These are phyloP conservation scores for Nevesoporus exiguus DNA, from an alignment of 768 basidiomycete species.

Conservation along the genomic window DNA sequence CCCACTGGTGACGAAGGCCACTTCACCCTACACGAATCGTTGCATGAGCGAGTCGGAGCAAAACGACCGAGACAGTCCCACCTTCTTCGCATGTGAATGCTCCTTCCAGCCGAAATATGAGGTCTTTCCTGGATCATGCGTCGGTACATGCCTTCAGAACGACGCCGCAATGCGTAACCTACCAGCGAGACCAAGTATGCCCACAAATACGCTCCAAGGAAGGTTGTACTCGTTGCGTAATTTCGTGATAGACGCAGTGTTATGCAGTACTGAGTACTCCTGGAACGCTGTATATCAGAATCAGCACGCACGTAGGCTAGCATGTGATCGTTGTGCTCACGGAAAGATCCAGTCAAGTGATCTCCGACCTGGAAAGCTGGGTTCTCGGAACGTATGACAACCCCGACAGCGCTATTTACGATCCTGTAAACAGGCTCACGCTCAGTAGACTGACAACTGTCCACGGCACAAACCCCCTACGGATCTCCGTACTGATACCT, in stretches of 20 bases:
- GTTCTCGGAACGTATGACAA: constrained; percentile 18
- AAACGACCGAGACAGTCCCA: constrained; percentile 8
- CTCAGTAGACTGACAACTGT: background rate
- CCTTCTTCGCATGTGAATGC: constrained; percentile 19
- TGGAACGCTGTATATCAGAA: constrained; percentile 29
- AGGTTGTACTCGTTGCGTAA: constrained; percentile 28
- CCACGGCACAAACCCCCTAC: background rate
- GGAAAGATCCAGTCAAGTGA: constrained; percentile 24
- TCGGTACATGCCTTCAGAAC: constrained; percentile 3
- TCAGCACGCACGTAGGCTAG: background rate
- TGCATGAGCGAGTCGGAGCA: background rate
- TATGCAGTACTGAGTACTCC: constrained; percentile 13
- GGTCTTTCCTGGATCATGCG: constrained; percentile 15
- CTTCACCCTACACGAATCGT: constrained; percentile 38
- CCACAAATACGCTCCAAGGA: constrained; percentile 29
- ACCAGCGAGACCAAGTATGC: constrained; percentile 28
- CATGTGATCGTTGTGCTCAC: constrained; percentile 12
- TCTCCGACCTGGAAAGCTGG: constrained; percentile 12
- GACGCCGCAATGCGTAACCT: background rate
- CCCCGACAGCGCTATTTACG: constrained; percentile 27
- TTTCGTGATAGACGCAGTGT: background rate
- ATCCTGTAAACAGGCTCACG: background rate
- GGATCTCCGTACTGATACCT: background rate
- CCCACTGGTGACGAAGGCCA: constrained; percentile 46
- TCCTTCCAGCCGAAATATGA: constrained; percentile 17